Base-by-base conservation (phyloP, 2,329 filamentous ascomycete genomes). In the Fusarium verrucosum region DNA sequence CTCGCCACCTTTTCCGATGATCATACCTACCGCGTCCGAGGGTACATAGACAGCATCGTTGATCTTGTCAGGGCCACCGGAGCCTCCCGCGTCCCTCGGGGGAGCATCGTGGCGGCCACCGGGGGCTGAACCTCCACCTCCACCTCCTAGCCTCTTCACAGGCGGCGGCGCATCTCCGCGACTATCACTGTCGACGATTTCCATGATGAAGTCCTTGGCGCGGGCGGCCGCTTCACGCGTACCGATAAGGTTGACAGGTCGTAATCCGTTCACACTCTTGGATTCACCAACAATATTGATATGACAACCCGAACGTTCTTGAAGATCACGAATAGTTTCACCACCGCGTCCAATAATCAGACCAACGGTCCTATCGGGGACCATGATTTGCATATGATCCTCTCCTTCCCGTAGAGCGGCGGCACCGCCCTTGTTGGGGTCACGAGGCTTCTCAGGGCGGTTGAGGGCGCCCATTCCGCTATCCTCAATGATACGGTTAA, bases 201-300 rank as follows among this genome's bases (percentile, higher is more conserved):
- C 92, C 80, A 96, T 88, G 69, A 97, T 97, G 62, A 94, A 81
- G 68, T 95, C 91, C 78, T 95, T 94, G 35, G 93, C 93, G 63
- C 87, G 85, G 42, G 87, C 87, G 44, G 92, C 90, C 49, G 92
- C 89, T 70, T 89, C 85, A 37, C 86, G 86, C 37, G 89, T 88
- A 58, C 93, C 93, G 69, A 96, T 96, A 44, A 97, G 83, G 75
- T 97, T 97, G 64, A 97, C 92, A 25, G 94, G 93, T 46, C 93
- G 88, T 62, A 96, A 82, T 40, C 93, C 93, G 73, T 96, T 96
- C 68, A 96, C 86, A 74, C 92, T 96, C 83, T 96, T 96, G 68
- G 92, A 92, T 79, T 97, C 93, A 71, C 91, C 91, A 36, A 96
- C 92, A 72, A 97, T 97, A 77, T 97, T 97, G 76, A 97, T 92